These are phyloP conservation scores for Astraeus odoratus DNA, from an alignment of 768 basidiomycete genomes.

Conservation along the genomic window DNA sequence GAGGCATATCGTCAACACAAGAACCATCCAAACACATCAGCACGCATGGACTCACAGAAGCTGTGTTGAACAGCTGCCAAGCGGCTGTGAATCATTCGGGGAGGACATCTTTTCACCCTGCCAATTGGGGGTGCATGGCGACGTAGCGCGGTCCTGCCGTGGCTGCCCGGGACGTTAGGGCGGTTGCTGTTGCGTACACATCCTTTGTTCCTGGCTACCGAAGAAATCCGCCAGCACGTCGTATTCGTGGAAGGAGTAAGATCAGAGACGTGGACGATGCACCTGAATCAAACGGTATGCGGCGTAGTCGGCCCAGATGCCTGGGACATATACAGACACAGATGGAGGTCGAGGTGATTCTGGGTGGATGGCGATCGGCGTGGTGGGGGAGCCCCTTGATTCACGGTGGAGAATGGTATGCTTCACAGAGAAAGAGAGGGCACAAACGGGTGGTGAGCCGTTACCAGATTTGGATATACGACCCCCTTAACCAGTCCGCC, in stretches of 20 bases:
- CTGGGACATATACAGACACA: slow-evolving; percentile 14
- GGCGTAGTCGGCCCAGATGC: slow-evolving; percentile 15
- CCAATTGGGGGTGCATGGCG: slow-evolving; percentile 40
- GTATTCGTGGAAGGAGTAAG: slow-evolving; percentile 11
- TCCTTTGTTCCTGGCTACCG: slow-evolving; percentile 19
- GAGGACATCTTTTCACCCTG: slow-evolving; percentile 25
- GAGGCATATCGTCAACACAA: background rate
- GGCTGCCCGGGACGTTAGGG: background rate
- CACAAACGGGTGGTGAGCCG: too few relatives aligned
- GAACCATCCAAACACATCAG: background rate
- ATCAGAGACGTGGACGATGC: slow-evolving; percentile 14
- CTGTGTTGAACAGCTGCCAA: slow-evolving; percentile 57
- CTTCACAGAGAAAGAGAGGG: too few relatives aligned
- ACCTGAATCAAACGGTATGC: slow-evolving; percentile 9
- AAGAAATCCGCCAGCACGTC: slow-evolving; percentile 28
- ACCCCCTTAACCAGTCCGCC: too few relatives aligned
- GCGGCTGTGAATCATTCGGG: slow-evolving; percentile 46
- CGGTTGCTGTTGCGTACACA: slow-evolving; percentile 11
- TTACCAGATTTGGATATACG: too few relatives aligned
- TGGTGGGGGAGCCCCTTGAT: slow-evolving; percentile 1
- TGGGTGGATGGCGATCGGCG: slow-evolving; percentile 5
- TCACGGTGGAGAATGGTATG: slow-evolving; percentile 7
- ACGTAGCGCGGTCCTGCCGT: slow-evolving; percentile 18
- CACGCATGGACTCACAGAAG: slow-evolving; percentile 38
- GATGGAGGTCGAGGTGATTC: too few relatives aligned